Conservation (phyloP, 768 basidiomycete genomes). For the Piloderma croceum region DNA sequence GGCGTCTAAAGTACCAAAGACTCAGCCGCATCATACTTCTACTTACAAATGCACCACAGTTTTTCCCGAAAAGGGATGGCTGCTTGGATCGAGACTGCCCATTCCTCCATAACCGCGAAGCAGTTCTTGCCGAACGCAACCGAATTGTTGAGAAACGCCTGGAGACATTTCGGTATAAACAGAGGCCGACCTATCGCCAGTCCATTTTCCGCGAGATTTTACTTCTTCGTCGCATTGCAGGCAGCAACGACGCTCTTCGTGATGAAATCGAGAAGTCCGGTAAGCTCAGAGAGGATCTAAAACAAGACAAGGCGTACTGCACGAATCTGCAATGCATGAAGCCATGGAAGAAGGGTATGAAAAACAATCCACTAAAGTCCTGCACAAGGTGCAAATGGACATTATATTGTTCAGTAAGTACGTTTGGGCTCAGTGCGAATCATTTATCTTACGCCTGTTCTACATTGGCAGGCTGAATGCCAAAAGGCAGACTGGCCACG, state of each 20-base stretch:
- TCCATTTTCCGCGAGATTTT: background rate
- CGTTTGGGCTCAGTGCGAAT: background rate
- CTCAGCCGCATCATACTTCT: background rate
- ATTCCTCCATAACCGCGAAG: conserved; percentile 6
- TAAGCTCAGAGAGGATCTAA: background rate
- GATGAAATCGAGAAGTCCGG: conserved; percentile 1
- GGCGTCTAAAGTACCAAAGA: background rate
- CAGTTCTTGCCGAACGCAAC: background rate
- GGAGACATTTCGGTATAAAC: conserved; percentile 3
- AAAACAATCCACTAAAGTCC: conserved; percentile 1
- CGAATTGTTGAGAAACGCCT: conserved; percentile 4
- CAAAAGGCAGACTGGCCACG: conserved; percentile 10
- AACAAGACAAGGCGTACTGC: conserved; percentile 11
- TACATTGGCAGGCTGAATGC: conserved; percentile 3
- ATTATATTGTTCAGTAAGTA: conserved; percentile 9
- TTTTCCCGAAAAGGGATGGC: conserved; percentile 6
- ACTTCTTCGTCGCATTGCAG: background rate
- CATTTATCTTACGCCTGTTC: too few species aligned
- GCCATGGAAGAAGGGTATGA: conserved; percentile 3
- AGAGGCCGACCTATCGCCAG: conserved; percentile 6
- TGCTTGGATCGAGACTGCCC: conserved; percentile 9
- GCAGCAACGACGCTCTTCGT: background rate
- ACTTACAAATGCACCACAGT: conserved; percentile 1
- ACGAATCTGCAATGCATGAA: conserved; percentile 10
- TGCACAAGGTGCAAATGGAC: conserved; percentile 8